These are phyloP conservation scores for Hypocreales sp. DNA, from an alignment of 2,329 filamentous ascomycete species.

Conservation along the genomic window DNA sequence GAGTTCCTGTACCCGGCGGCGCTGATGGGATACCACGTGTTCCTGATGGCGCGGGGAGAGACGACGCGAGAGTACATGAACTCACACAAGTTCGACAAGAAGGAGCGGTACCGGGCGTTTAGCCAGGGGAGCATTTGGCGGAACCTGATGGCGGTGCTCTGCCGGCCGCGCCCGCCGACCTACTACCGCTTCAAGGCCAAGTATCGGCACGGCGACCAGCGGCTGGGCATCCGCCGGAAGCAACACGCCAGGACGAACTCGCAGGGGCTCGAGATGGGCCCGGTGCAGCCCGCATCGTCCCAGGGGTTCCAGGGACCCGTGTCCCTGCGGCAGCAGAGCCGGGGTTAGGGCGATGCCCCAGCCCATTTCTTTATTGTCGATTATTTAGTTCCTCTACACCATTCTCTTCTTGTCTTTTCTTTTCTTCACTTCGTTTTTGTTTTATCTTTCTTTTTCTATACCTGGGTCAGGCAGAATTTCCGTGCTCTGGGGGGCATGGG, in stretches of 20 bases:
- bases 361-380: background rate
- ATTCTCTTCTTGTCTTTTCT: background rate
- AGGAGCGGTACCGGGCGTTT: constrained; percentile 82
- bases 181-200: constrained; percentile 75
- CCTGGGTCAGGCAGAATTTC: background rate
- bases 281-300: constrained; percentile 28
- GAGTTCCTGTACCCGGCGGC: constrained; percentile 67
- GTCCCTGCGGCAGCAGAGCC: constrained; percentile 22
- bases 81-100: constrained; percentile 85
- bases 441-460: background rate
- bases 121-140: constrained; percentile 58
- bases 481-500: background rate
- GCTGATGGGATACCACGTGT: constrained; percentile 77
- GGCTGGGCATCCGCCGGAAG: constrained; percentile 43
- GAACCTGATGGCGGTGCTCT: constrained; percentile 72
- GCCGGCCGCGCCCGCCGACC: constrained; percentile 69
- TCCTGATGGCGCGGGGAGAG: constrained; percentile 79
- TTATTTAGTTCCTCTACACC: background rate
- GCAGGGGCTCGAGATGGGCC: constrained; percentile 59
- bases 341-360: background rate
- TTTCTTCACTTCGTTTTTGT: background rate
- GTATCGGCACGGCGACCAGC: constrained; percentile 70
- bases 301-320: constrained; percentile 39
- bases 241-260: constrained; percentile 29
- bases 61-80: constrained; percentile 95